Conservation (phyloP, 257 asterid species). For the Capsicum rhomboideum region DNA sequence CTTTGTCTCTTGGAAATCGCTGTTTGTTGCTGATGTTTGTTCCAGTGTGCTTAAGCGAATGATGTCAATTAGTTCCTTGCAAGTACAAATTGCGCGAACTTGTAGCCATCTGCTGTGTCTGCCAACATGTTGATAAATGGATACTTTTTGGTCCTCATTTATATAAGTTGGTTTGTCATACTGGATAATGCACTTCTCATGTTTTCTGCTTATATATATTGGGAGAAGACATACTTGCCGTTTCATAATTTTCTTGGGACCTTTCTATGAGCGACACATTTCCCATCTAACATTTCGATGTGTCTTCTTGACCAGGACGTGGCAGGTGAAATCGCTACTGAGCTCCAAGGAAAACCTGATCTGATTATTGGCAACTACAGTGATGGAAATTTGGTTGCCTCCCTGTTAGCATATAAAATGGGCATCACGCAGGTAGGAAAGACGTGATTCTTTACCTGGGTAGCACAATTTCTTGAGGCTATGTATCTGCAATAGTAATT, state of each 20-base stretch:
- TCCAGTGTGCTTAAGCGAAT: not conserved
- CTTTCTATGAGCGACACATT: not conserved
- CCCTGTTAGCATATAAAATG: constrained; percentile 73
- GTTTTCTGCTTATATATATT: not conserved
- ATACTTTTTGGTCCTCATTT: not conserved
- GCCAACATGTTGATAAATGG: not conserved
- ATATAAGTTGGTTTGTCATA: not conserved
- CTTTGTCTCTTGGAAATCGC: not conserved
- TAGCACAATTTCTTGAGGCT: not conserved
- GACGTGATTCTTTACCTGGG: not conserved
- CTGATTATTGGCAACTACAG: constrained; percentile 92
- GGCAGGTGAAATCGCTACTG: constrained; percentile 81
- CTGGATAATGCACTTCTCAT: not conserved
- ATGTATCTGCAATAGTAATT: not conserved
- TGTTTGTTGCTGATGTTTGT: not conserved
- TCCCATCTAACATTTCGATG: not conserved
- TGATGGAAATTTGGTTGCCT: constrained; percentile 98
- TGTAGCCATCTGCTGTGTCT: not conserved
- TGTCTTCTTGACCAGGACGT: constrained; percentile 46
- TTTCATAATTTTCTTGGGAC: not conserved
- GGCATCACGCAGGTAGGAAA: constrained; percentile 83
- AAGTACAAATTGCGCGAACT: not conserved
- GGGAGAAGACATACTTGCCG: not conserved
- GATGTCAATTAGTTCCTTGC: not conserved
- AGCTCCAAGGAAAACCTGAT: constrained; percentile 82